Evolutionary conservation across 805 yeast species (phyloP), one percentile per base, ranked within the genome.

Genomic region (Barnettozyma populi): DNA sequence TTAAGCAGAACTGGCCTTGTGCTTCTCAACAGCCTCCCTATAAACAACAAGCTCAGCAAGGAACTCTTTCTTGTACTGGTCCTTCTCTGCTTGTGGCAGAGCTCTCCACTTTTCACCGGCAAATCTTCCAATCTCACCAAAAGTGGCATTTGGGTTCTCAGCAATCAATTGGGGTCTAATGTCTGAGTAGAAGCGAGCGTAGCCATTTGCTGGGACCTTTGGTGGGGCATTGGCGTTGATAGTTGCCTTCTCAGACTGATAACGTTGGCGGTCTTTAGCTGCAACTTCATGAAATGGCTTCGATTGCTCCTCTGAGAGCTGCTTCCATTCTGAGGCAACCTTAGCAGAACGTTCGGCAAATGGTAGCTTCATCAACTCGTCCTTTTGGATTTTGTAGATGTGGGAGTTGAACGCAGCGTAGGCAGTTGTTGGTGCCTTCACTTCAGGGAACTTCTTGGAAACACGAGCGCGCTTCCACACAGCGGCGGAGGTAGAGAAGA

Each of bases 41-140:
- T 73, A 71, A 47, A 63, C 66, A 48, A 65, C 66, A 13, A 68
- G 60, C 25, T 63, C 65, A 32, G 57, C 29, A 57, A 39, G 34
- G 31, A 29, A 38, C 3, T n/a, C 29, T 4, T 42, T 45, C 16
- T 35, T 31, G 44, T 45, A 59, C 4, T 25, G 92, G 58, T 72
- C 74, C 76, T 90, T 90, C 54, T 84, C 89, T 36, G 79, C 83
- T 48, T 79, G 85, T 49, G 74, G 70, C 61, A 92, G 73, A 47
- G 83, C 82, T 75, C 82, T 88, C 99, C 99, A 92, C 69, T 78
- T 81, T 64, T 86, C 90, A 63, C 97, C 97, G 59, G 90, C 84
- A 51, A 86, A 67, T 69, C 83, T 87, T 14, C 69, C 66, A 37
- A 71, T 34, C 44, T 70, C 75, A 14, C 67, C 16, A 35, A 47